Evolutionary conservation across 1,284 basidiomycete genomes (phyloP).

Genomic region (Leccinum solheimii): DNA sequence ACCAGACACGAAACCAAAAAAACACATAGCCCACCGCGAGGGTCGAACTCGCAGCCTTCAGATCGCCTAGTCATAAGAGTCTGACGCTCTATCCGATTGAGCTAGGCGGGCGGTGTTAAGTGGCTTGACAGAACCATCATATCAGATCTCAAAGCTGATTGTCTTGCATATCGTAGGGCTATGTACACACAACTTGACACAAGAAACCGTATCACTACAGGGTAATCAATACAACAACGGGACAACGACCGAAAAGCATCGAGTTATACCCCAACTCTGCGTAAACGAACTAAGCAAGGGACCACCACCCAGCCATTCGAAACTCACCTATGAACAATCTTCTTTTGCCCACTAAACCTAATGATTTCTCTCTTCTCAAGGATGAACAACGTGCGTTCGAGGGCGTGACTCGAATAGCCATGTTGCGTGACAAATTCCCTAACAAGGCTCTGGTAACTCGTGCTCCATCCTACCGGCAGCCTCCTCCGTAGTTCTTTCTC

Average conservation of each 20-base stretch:
- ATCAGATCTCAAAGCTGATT: background rate
- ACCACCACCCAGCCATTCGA: background rate
- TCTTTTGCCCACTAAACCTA: slow-evolving; percentile 66
- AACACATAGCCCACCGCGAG: slow-evolving; percentile 77
- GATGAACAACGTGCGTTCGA: slow-evolving; percentile 90
- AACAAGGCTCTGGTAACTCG: slow-evolving; percentile 92
- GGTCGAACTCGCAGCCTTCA: slow-evolving; percentile 92
- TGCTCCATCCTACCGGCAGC: slow-evolving; percentile 96
- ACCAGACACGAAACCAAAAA: background rate
- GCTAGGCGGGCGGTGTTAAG: slow-evolving; percentile 63
- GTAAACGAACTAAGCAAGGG: slow-evolving; percentile 12
- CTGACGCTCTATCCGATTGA: slow-evolving; percentile 88
- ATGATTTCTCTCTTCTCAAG: slow-evolving; percentile 96
- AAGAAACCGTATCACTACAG: background rate
- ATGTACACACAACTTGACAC: background rate
- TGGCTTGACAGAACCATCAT: background rate
- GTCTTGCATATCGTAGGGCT: no score
- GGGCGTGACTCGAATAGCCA: slow-evolving; percentile 87
- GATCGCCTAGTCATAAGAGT: slow-evolving; percentile 56
- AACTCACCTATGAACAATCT: slow-evolving; percentile 48
- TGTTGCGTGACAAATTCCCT: slow-evolving; percentile 94
- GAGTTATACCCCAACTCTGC: slow-evolving; percentile 34
- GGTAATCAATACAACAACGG: background rate
- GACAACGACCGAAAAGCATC: background rate
- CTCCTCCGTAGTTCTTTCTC: slow-evolving; percentile 89